These are phyloP conservation scores for Vigna trinervia DNA, from an alignment of 306 rosid genomes.

Conservation along the genomic window DNA sequence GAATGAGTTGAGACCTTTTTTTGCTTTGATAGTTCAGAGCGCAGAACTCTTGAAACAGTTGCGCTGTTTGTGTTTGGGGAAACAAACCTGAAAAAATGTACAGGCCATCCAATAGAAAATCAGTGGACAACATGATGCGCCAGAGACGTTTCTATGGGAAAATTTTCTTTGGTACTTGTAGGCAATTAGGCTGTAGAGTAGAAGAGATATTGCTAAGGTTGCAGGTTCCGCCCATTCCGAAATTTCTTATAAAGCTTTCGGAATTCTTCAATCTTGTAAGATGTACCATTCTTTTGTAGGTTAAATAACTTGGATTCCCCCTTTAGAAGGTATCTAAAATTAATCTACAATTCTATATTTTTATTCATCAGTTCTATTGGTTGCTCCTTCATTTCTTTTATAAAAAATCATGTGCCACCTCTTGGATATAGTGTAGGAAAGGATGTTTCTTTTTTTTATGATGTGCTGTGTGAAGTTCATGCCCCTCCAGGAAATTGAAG, in stretches of 20 bases:
- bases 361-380: constrained; percentile 10
- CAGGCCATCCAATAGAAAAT: constrained; percentile 35
- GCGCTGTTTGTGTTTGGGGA: not conserved
- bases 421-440: not conserved
- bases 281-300: constrained; percentile 69
- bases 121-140: constrained; percentile 2
- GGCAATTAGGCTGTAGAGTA: constrained; percentile 45
- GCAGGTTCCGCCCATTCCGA: constrained; percentile 37
- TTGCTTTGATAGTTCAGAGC: not conserved
- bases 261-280: constrained; percentile 47
- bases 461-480: not conserved
- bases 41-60: constrained; percentile 14
- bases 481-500: not conserved
- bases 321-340: constrained; percentile 33
- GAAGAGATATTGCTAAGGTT: constrained; percentile 37
- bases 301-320: constrained; percentile 46
- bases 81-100: constrained; percentile 34
- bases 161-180: constrained; percentile 46
- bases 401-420: not conserved
- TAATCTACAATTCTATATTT: constrained; percentile 33
- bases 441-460: constrained; percentile 17
- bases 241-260: constrained; percentile 35
- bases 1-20: constrained; percentile 50
- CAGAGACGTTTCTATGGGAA: constrained; percentile 28
- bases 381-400: constrained; percentile 8